phyloP scores from a whole-genome alignment of 495 filamentous ascomycete species.

The Oleoguttula mirabilis region DNA sequence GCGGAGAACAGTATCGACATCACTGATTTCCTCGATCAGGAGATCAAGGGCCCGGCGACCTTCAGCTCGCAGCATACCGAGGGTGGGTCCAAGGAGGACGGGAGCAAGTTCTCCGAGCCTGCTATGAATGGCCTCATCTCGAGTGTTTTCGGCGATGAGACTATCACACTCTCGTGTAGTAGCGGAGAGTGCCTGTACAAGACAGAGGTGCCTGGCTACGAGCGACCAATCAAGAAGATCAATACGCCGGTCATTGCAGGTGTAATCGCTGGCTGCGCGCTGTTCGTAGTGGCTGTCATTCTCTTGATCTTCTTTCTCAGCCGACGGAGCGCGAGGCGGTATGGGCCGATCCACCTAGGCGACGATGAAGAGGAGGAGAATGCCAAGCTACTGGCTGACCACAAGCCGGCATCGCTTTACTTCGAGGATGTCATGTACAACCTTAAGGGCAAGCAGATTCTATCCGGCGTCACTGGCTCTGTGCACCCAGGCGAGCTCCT shows the following conservation, averaged over 20 bases:
- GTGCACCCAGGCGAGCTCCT: constrained; percentile 83
- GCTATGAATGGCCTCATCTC: constrained; percentile 82
- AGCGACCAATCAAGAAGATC: constrained; percentile 81
- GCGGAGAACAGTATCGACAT: constrained; percentile 85
- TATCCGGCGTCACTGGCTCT: constrained; percentile 66
- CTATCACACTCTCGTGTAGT: constrained; percentile 69
- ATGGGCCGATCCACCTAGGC: constrained; percentile 61
- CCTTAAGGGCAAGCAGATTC: constrained; percentile 76
- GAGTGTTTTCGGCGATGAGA: constrained; percentile 77
- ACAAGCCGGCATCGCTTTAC: constrained; percentile 77
- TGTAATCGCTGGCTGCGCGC: constrained; percentile 73
- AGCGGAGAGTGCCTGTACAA: constrained; percentile 86
- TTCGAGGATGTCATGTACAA: constrained; percentile 82
- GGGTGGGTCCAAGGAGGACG: constrained; percentile 45
- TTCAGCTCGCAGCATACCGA: constrained; percentile 59
- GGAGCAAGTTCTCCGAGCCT: constrained; percentile 78
- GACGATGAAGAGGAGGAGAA: constrained; percentile 77
- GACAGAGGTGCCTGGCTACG: constrained; percentile 84
- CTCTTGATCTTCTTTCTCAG: constrained; percentile 82
- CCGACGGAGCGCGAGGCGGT: constrained; percentile 48
- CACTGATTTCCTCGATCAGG: constrained; percentile 65
- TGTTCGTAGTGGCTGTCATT: constrained; percentile 80
- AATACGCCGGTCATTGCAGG: constrained; percentile 94
- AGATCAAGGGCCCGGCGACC: constrained; percentile 73
- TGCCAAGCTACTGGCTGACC: constrained; percentile 72